phyloP scores from a whole-genome alignment of 2,329 filamentous ascomycete genomes.

The Elsinoe ampelina region DNA sequence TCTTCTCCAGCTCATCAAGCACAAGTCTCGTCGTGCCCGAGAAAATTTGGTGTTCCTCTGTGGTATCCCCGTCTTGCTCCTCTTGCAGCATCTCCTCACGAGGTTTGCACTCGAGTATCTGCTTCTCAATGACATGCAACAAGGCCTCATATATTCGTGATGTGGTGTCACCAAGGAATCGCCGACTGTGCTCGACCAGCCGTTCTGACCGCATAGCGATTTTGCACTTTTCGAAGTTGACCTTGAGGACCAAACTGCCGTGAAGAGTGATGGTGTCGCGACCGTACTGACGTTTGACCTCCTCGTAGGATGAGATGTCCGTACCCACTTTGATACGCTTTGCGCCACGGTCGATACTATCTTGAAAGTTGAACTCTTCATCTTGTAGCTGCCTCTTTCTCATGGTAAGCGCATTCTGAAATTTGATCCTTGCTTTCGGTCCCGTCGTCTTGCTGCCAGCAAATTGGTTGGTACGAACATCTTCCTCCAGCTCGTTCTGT shows the following conservation, averaged over 20 bases:
- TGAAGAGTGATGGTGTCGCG: slow-evolving; percentile 34
- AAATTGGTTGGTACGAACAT: slow-evolving; percentile 48
- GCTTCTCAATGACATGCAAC: slow-evolving; percentile 59
- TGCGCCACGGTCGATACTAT: slow-evolving; percentile 20
- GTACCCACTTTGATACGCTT: slow-evolving; percentile 30
- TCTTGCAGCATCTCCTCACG: slow-evolving; percentile 35
- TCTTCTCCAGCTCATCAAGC: slow-evolving; percentile 12
- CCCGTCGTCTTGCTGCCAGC: slow-evolving; percentile 47
- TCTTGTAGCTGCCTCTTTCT: slow-evolving; percentile 46
- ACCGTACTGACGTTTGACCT: slow-evolving; percentile 16
- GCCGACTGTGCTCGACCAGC: slow-evolving; percentile 62
- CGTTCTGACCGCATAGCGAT: slow-evolving; percentile 73
- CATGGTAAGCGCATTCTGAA: slow-evolving; percentile 47
- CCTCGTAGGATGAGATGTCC: slow-evolving; percentile 22
- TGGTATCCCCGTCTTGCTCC: slow-evolving; percentile 37
- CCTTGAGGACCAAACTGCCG: slow-evolving; percentile 62
- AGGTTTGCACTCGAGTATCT: slow-evolving; percentile 57
- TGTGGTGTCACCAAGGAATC: slow-evolving; percentile 62
- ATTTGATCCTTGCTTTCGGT: slow-evolving; percentile 56
- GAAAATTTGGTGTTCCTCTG: slow-evolving; percentile 31
- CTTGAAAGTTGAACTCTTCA: slow-evolving; percentile 28
- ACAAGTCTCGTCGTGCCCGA: slow-evolving; percentile 25
- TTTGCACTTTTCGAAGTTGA: slow-evolving; percentile 78
- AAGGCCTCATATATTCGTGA: slow-evolving; percentile 69
- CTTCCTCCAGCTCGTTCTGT: slow-evolving; percentile 50